Conservation (phyloP, 306 rosid genomes). For the Castanopsis chinensis region DNA sequence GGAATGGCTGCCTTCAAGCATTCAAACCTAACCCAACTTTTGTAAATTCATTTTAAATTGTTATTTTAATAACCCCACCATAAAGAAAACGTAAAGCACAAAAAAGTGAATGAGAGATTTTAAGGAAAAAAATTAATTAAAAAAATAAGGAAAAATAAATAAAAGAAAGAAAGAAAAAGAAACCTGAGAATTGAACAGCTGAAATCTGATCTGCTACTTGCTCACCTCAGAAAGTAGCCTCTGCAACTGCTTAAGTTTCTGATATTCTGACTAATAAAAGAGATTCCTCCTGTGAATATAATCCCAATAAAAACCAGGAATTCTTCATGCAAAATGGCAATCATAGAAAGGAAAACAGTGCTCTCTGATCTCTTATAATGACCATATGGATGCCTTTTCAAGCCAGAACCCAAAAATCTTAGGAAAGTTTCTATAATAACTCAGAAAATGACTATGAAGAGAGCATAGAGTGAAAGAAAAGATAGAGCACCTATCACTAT, state of each 20-base stretch:
- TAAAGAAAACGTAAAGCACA: not conserved
- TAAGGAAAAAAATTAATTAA: not conserved
- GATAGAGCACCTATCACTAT: not conserved
- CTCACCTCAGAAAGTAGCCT: not conserved
- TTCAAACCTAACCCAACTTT: constrained; percentile 2
- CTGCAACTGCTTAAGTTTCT: not conserved
- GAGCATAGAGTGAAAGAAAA: not conserved
- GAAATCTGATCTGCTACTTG: not conserved
- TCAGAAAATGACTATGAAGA: too few relatives aligned
- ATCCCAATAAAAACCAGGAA: too few relatives aligned
- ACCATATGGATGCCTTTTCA: not conserved
- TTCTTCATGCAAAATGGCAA: too few relatives aligned
- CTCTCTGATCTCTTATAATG: too few relatives aligned
- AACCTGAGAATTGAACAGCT: not conserved
- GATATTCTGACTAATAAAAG: not conserved
- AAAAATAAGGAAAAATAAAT: not conserved
- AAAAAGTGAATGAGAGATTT: not conserved
- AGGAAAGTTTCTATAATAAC: not conserved
- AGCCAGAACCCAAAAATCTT: not conserved
- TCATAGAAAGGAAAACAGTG: too few relatives aligned
- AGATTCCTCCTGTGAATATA: not conserved
- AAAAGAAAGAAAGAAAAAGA: not conserved
- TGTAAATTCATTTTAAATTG: not conserved
- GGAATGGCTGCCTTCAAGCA: not conserved
- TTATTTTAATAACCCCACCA: not conserved